Conservation (phyloP, 2,329 filamentous ascomycete genomes). For the Podosphaera fusca region DNA sequence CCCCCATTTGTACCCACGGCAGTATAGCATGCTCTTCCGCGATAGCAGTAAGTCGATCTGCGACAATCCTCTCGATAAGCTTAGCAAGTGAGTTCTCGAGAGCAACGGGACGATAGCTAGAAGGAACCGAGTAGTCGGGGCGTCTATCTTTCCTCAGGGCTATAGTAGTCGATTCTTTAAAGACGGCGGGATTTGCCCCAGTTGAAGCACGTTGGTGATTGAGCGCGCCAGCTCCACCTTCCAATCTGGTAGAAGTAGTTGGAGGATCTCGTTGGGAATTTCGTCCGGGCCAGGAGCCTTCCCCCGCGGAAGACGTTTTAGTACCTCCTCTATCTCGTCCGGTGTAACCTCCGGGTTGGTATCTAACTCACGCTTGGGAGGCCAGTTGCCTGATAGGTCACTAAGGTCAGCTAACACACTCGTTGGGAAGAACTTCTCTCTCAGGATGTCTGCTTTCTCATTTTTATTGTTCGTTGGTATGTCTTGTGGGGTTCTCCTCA, state of each 20-base stretch:
- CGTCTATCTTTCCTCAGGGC: not conserved
- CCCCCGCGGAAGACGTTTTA: conserved; percentile 1
- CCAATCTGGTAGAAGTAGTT: not conserved
- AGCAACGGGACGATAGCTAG: not conserved
- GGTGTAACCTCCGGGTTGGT: not conserved
- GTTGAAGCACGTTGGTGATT: not conserved
- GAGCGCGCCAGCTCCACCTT: not conserved
- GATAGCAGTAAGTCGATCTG: not conserved
- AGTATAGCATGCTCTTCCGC: not conserved
- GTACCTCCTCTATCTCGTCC: not conserved
- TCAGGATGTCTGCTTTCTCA: no score
- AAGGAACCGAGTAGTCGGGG: not conserved
- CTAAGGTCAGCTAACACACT: not conserved
- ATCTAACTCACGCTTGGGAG: not conserved
- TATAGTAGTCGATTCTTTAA: not conserved
- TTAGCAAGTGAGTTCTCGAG: not conserved
- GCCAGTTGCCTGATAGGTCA: not conserved
- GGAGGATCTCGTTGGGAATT: not conserved
- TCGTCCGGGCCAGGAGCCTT: not conserved
- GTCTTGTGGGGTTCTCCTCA: no score
- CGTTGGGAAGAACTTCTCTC: no score
- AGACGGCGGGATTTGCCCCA: not conserved
- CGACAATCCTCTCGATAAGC: not conserved
- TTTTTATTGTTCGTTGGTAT: no score
- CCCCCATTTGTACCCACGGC: not conserved